A percentile compares a stretch with the other conserved stretches of the same genome.
Evolutionary conservation across 2,329 filamentous ascomycete genomes (phyloP).

Genomic region (Phyllosticta citribraziliensis): DNA sequence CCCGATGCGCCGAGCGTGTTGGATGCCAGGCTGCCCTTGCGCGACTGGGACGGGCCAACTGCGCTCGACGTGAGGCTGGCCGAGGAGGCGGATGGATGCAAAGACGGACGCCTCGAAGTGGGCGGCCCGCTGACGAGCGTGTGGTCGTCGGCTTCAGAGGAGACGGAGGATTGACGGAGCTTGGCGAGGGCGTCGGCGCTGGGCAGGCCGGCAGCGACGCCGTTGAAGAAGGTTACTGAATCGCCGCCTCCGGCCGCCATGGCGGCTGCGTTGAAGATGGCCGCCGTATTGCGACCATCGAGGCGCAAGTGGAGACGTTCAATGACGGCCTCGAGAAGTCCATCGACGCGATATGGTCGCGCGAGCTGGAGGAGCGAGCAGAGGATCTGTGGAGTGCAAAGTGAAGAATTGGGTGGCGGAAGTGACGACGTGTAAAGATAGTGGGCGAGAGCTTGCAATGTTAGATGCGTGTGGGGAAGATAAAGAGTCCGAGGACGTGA

Average conservation of each 20-base stretch:
- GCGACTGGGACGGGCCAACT: conserved; percentile 9
- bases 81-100: conserved; percentile 1
- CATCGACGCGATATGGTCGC: conserved; percentile 86
- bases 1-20: conserved; percentile 15
- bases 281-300: conserved; percentile 87
- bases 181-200: conserved; percentile 1
- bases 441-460: conserved; percentile 80
- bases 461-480: conserved; percentile 83
- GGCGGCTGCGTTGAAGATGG: conserved; percentile 94
- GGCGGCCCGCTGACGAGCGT: not conserved
- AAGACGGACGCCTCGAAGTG: not conserved
- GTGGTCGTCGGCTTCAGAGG: not conserved
- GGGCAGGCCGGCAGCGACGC: conserved; percentile 8
- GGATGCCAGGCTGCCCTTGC: conserved; percentile 31
- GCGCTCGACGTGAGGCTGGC: conserved; percentile 4
- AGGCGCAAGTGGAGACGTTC: conserved; percentile 82
- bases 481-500: conserved; percentile 74
- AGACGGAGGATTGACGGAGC: conserved; percentile 1
- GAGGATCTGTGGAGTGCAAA: conserved; percentile 90
- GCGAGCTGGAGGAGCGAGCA: conserved; percentile 92
- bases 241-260: conserved; percentile 94
- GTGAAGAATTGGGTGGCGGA: conserved; percentile 60
- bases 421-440: conserved; percentile 90
- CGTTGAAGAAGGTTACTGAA: conserved; percentile 57
- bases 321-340: conserved; percentile 82